Percentiles rank a stretch among this genome's conserved stretches.
Evolutionary conservation across 2,329 filamentous ascomycete species (phyloP).

Genomic region (Colletotrichum sp.): DNA sequence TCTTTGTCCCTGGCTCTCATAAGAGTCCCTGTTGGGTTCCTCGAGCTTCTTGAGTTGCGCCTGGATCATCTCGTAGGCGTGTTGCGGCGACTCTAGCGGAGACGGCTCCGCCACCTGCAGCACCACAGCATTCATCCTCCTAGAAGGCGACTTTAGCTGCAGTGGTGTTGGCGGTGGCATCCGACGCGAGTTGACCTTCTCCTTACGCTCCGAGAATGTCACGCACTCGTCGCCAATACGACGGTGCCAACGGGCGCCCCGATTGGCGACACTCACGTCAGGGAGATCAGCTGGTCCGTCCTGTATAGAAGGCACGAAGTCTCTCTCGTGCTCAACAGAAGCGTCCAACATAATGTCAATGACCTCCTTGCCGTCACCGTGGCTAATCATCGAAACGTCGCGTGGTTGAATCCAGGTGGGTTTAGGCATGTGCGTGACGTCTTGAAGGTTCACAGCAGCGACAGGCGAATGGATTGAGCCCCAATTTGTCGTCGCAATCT

Average conservation of each 20-base stretch:
- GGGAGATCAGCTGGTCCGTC: constrained; percentile 24
- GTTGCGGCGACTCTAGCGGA: constrained; percentile 56
- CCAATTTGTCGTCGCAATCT: constrained; percentile 52
- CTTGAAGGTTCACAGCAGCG: constrained; percentile 47
- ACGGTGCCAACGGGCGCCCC: constrained; percentile 51
- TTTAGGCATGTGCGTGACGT: constrained; percentile 44
- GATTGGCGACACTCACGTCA: constrained; percentile 7
- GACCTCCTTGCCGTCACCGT: constrained; percentile 37
- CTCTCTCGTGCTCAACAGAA: constrained; percentile 26
- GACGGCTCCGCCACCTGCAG: constrained; percentile 55
- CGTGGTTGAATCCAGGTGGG: constrained; percentile 43
- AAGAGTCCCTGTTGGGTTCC: constrained; percentile 37
- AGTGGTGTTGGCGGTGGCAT: constrained; percentile 63
- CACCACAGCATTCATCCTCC: constrained; percentile 43
- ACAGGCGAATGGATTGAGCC: constrained; percentile 57
- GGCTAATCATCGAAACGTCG: constrained; percentile 15
- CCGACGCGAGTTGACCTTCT: constrained; percentile 50
- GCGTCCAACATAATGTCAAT: constrained; percentile 52
- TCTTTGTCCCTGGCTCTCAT: constrained; percentile 44
- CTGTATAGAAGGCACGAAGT: constrained; percentile 28
- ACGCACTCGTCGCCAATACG: constrained; percentile 64
- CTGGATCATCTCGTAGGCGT: constrained; percentile 55
- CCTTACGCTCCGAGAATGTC: constrained; percentile 61
- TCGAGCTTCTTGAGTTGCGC: constrained; percentile 57
- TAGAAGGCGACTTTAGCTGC: constrained; percentile 47